A percentile compares a stretch with the other conserved stretches of the same genome.
Evolutionary conservation across 495 filamentous ascomycete species (phyloP).

Genomic region (Tuber melanosporum): DNA sequence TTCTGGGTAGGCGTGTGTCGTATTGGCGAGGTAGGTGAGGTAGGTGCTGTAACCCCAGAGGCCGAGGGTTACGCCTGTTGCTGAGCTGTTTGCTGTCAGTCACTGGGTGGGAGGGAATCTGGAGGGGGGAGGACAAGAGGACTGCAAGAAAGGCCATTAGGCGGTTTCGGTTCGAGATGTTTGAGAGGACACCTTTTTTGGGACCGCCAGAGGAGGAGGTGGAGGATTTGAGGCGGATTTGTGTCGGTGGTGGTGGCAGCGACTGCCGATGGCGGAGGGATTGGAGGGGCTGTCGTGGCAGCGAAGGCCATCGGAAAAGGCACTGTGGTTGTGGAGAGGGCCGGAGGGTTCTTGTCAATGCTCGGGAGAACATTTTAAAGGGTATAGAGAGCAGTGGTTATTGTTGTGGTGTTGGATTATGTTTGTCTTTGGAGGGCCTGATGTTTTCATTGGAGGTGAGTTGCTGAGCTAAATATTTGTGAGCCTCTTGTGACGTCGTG

Average conservation of each 20-base stretch:
- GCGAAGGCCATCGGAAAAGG: not conserved
- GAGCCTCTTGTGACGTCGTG: not conserved
- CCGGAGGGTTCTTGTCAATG: not conserved
- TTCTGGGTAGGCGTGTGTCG: constrained; percentile 72
- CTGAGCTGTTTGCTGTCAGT: constrained; percentile 14
- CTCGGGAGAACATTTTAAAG: not conserved
- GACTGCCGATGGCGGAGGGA: not conserved
- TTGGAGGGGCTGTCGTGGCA: not conserved
- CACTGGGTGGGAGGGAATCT: too few species aligned
- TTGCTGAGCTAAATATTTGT: not conserved
- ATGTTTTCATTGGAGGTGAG: not conserved
- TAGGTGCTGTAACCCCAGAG: constrained; percentile 26
- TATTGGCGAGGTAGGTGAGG: constrained; percentile 21
- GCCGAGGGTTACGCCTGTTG: constrained; percentile 15
- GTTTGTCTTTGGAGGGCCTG: not conserved
- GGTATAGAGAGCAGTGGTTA: not conserved
- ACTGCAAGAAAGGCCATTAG: constrained; percentile 19
- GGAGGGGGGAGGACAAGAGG: constrained; percentile 7
- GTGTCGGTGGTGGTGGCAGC: not conserved
- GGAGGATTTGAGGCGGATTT: not conserved
- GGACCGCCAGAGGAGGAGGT: not conserved
- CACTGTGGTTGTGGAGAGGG: not conserved
- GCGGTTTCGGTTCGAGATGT: constrained; percentile 17
- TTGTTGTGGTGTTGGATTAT: not conserved
- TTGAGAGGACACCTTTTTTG: not conserved